Conservation (phyloP, 2,329 filamentous ascomycete genomes). For the Septoria linicola region DNA sequence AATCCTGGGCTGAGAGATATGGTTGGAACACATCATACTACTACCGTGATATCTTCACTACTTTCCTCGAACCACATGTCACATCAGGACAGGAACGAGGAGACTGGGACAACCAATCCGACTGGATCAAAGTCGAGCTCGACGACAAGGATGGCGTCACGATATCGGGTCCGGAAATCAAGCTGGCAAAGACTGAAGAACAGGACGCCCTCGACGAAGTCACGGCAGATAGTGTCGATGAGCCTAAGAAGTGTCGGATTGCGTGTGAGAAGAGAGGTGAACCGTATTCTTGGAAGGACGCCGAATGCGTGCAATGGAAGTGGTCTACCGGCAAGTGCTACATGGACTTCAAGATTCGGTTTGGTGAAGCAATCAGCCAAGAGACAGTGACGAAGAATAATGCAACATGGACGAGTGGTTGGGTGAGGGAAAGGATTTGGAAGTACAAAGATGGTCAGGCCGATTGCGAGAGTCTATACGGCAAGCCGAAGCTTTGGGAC, state of each 20-base stretch:
- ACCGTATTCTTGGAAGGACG: not conserved
- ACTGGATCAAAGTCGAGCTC: conserved; percentile 13
- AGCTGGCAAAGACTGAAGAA: not conserved
- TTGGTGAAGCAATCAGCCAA: conserved; percentile 11
- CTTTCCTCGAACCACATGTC: conserved; percentile 7
- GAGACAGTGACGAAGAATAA: not conserved
- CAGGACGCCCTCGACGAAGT: conserved; percentile 1
- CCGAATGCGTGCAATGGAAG: conserved; percentile 18
- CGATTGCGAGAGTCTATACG: not conserved
- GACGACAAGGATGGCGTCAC: not conserved
- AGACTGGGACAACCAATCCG: conserved; percentile 21
- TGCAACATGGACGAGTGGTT: conserved; percentile 21
- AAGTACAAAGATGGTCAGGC: not conserved
- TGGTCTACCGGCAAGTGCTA: conserved; percentile 13
- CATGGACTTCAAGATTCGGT: conserved; percentile 6
- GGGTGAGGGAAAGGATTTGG: conserved; percentile 21
- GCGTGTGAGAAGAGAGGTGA: conserved; percentile 7
- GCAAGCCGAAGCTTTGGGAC: not conserved
- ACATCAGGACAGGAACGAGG: not conserved
- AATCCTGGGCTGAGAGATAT: conserved; percentile 6
- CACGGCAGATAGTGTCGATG: not conserved
- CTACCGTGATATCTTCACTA: conserved; percentile 17
- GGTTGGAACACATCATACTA: conserved; percentile 13
- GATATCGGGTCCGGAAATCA: not conserved
- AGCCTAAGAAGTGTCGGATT: conserved; percentile 1